Conservation (phyloP, 805 yeast species). For the Pichia eremophila region DNA sequence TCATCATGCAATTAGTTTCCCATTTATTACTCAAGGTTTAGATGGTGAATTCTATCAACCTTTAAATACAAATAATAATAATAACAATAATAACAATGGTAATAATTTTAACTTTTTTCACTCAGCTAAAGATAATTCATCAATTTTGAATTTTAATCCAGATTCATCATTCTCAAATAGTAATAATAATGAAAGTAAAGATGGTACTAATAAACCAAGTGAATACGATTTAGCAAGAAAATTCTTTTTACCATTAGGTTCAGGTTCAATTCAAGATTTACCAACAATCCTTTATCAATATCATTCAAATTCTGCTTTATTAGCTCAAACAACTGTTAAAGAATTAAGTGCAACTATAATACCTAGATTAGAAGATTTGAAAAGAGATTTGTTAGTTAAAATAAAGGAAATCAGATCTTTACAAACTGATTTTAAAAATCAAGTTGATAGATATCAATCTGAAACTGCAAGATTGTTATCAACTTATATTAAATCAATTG, state of each 20-base stretch:
- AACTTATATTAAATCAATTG: conserved; percentile 52
- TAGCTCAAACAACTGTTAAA: conserved; percentile 48
- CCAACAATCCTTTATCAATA: conserved; percentile 51
- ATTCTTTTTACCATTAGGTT: conserved; percentile 69
- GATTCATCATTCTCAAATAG: conserved; percentile 3
- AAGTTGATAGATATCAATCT: conserved; percentile 57
- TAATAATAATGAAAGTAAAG: conserved; percentile 6
- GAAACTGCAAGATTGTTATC: conserved; percentile 51
- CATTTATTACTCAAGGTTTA: conserved; percentile 37
- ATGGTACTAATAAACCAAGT: conserved; percentile 19
- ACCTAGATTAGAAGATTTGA: conserved; percentile 58
- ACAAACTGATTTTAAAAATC: conserved; percentile 76
- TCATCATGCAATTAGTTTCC: conserved; percentile 64
- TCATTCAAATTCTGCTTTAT: conserved; percentile 49
- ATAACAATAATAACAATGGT: conserved; percentile 1
- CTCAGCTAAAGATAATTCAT: background rate
- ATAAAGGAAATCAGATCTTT: conserved; percentile 80
- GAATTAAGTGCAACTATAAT: conserved; percentile 54
- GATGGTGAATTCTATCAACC: conserved; percentile 32
- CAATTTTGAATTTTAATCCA: conserved; percentile 3
- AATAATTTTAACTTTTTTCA: conserved; percentile 5
- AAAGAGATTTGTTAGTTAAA: conserved; percentile 70
- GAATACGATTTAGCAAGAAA: conserved; percentile 30
- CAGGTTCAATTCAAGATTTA: conserved; percentile 73
- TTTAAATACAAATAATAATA: conserved; percentile 17